Evolutionary conservation across 2,329 filamentous ascomycete species (phyloP), one percentile per base, ranked within the genome.

Genomic region (Penicillium corylophilum): DNA sequence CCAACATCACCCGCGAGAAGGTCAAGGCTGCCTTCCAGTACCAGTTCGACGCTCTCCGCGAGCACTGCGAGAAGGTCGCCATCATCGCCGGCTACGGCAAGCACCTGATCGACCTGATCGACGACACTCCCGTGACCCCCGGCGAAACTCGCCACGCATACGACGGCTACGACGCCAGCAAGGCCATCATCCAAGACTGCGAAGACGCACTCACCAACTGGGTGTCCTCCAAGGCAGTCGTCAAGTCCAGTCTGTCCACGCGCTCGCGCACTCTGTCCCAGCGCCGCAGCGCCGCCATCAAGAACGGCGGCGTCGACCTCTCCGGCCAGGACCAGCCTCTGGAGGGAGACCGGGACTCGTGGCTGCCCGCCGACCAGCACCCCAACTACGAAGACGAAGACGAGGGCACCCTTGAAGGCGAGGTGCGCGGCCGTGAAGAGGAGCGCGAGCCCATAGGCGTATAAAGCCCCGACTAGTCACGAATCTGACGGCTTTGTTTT

Each of bases 1-100:
- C 93, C 71, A 99, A 99, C 82, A 99, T 99, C 70, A 99, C 95
- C 23, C 93, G 94, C 66, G 93, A 99, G 78, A 99, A 99, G 83
- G 86, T 99, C 71, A 99, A 99, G 84, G 89, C 93, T 46, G 94
- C 94, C 36, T 99, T 96, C 78, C 89, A 87, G 48, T 99, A 97
- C 79, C 94, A 99, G 71, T 99, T 99, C 66, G 93, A 99, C 70
- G 94, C 94, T 39, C 85, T 99, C 60, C 89, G 90, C 55, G 94
- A 99, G 79, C 94, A 97, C 77, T 94, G 89, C 73, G 94, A 99
- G 77, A 99, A 99, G 81, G 83, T 97, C 22, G 94, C 94, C 68
- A 95, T 99, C 71, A 96, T 99, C 68, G 94, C 94, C 36, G 92
- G 93, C 54, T 99, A 90, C 73, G 94, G 94, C 68, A 99, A 97